phyloP scores from a whole-genome alignment of 768 basidiomycete genomes.

The Russula dissimulans region DNA sequence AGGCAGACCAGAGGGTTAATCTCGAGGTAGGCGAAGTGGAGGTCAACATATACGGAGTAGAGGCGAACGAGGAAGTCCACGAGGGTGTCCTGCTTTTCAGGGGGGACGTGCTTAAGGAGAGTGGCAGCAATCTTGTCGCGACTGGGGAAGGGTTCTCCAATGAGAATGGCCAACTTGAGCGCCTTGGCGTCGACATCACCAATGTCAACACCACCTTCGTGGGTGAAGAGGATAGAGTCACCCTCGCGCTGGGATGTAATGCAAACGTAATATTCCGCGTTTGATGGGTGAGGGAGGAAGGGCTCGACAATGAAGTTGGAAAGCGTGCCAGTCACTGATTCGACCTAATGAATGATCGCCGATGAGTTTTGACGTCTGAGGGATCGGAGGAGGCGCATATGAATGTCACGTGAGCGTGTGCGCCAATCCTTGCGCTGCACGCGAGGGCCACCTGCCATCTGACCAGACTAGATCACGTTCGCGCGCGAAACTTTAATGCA shows the following conservation, averaged over 20 bases:
- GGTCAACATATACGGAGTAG: conserved; percentile 96
- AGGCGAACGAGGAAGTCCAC: conserved; percentile 91
- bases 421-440: neutral
- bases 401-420: conserved; percentile 18
- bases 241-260: conserved; percentile 93
- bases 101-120: conserved; percentile 79
- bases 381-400: neutral
- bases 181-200: conserved; percentile 99
- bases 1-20: conserved; percentile 98
- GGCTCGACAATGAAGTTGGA: conserved; percentile 98
- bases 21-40: conserved; percentile 99
- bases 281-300: conserved; percentile 91
- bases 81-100: conserved; percentile 80
- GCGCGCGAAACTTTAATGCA: conserved; percentile 1
- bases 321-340: conserved; percentile 87
- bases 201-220: conserved; percentile 97
- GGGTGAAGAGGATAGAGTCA: conserved; percentile 95
- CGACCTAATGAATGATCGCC: conserved; percentile 49
- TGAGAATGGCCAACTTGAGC: conserved; percentile 76
- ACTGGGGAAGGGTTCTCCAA: conserved; percentile 69
- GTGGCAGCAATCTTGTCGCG: conserved; percentile 64
- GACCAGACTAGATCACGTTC: neutral
- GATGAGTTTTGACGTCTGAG: neutral
- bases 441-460: neutral
- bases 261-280: conserved; percentile 97